Percentiles rank a stretch among this genome's conserved stretches.
Conservation (phyloP, 2,329 filamentous ascomycete species). For the Mycogone perniciosa region DNA sequence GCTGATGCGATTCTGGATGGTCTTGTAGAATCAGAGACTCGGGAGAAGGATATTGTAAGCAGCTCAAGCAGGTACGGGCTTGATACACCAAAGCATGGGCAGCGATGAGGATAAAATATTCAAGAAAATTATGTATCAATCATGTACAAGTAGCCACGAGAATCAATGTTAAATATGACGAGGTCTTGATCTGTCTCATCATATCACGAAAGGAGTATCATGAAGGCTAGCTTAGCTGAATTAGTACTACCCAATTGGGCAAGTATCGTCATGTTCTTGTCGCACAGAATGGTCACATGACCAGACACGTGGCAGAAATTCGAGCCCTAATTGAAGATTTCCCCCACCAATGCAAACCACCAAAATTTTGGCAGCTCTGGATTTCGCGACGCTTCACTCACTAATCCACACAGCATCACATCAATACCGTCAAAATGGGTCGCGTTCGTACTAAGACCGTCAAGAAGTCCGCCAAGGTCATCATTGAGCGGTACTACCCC, state of each 20-base stretch:
- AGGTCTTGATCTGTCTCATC: not conserved
- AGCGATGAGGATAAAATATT: constrained; percentile 14
- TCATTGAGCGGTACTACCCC: constrained; percentile 98
- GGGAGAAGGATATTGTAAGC: constrained; percentile 52
- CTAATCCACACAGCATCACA: constrained; percentile 20
- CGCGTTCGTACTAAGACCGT: constrained; percentile 65
- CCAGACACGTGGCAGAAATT: constrained; percentile 13
- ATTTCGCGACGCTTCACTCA: constrained; percentile 23
- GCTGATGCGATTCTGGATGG: constrained; percentile 24
- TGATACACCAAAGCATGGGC: constrained; percentile 10
- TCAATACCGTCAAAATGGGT: constrained; percentile 58
- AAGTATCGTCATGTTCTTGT: not conserved
- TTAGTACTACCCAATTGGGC: not conserved
- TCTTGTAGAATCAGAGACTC: constrained; percentile 14
- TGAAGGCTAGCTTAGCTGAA: not conserved
- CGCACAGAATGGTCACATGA: constrained; percentile 20
- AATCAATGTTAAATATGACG: not conserved
- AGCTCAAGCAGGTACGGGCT: constrained; percentile 36
- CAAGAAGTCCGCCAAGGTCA: constrained; percentile 90
- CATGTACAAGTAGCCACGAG: constrained; percentile 13
- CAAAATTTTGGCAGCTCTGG: constrained; percentile 21
- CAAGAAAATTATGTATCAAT: constrained; percentile 9
- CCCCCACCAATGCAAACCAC: constrained; percentile 22
- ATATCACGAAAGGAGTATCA: too few species aligned
- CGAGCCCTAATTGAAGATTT: constrained; percentile 25